Conservation (phyloP, 257 asterid genomes). For the Solanum gracilifrons region DNA sequence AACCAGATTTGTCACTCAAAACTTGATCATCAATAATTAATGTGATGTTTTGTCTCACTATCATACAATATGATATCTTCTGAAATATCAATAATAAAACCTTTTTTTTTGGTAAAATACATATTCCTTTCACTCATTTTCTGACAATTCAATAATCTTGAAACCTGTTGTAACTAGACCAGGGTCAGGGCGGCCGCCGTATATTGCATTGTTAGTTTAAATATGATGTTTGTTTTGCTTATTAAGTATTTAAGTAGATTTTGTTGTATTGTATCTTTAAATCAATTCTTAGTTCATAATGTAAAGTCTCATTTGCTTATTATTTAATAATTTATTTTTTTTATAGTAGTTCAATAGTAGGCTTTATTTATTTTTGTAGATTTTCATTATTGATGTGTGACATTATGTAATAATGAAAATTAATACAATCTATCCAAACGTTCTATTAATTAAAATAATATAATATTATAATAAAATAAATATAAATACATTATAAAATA, state of each 20-base stretch:
- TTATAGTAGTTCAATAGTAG: background rate
- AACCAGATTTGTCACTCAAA: background rate
- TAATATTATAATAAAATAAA: no score
- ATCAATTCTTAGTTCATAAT: no score
- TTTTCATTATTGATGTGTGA: background rate
- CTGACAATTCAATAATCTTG: background rate
- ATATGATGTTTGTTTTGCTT: background rate
- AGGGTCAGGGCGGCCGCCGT: background rate
- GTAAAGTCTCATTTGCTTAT: background rate
- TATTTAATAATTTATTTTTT: no score
- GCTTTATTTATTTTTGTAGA: no score
- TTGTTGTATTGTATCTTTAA: no score
- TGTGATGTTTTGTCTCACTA: background rate
- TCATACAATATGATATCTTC: background rate
- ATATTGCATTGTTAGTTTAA: no score
- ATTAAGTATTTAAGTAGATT: no score
- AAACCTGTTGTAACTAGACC: background rate
- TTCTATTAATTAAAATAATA: no score
- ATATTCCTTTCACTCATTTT: background rate
- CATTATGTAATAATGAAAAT: no score
- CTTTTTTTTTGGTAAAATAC: background rate
- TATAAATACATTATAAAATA: no score
- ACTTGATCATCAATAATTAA: background rate
- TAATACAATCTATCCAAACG: no score
- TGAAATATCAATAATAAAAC: background rate